A percentile compares a stretch with the other conserved stretches of the same genome.
Conservation (phyloP, 73 alveolate species). For the Blepharisma japonicum region DNA sequence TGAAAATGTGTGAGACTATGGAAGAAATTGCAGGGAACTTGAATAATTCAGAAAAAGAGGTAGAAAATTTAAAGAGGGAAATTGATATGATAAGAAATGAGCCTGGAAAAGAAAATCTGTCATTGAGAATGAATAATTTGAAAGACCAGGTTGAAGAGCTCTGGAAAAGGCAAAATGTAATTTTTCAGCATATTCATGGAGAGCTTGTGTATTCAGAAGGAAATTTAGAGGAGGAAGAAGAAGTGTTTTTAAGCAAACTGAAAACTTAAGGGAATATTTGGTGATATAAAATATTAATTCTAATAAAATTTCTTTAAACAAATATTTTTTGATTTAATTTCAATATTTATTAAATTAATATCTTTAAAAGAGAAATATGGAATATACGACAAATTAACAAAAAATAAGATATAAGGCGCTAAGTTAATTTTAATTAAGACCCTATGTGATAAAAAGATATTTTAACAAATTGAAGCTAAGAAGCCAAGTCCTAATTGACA, state of each 20-base stretch:
- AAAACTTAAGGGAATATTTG: conserved; percentile 1
- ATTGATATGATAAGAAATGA: conserved; percentile 1
- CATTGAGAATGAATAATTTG: neutral
- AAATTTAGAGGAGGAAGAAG: conserved; percentile 27
- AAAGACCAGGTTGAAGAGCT: conserved; percentile 9
- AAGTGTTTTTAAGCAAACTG: neutral
- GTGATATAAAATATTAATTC: too few species aligned
- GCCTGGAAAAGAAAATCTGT: neutral
- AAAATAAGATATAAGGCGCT: too few species aligned
- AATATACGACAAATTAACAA: too few species aligned
- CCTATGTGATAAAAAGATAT: too few species aligned
- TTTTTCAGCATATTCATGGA: neutral
- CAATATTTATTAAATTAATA: too few species aligned
- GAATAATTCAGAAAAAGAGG: neutral
- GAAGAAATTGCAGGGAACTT: conserved; percentile 9
- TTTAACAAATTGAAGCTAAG: too few species aligned
- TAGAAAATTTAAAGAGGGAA: conserved; percentile 12
- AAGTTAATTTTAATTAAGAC: too few species aligned
- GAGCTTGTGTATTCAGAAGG: neutral
- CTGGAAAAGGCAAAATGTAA: conserved; percentile 8
- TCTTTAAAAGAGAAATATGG: too few species aligned
- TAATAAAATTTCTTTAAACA: too few species aligned
- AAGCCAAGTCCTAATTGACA: too few species aligned
- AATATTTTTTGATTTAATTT: too few species aligned
- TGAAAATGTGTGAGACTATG: conserved; percentile 16